Evolutionary conservation across 1,284 basidiomycete species (phyloP).

Genomic region (Polyporus tsugae): DNA sequence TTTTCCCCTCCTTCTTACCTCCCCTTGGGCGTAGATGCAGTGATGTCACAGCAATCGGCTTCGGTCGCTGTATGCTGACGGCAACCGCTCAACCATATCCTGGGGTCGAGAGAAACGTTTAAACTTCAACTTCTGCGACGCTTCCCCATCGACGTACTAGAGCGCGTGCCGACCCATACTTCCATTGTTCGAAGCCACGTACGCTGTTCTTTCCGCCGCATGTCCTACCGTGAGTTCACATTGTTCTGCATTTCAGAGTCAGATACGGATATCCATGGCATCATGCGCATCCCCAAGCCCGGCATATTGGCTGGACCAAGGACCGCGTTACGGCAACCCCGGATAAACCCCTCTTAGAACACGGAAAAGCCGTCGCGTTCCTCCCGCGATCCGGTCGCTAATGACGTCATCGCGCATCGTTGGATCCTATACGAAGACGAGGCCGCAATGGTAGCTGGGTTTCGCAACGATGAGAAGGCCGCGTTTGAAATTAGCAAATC

Average conservation of each 20-base stretch:
- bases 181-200: not conserved
- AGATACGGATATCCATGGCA: not conserved
- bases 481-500: slow-evolving; percentile 4
- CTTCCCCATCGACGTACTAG: not conserved
- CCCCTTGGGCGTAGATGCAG: not conserved
- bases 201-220: not conserved
- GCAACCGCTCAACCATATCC: not conserved
- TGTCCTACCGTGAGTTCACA: not conserved
- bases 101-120: not conserved
- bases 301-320: not conserved
- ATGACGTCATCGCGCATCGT: not conserved
- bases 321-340: not conserved
- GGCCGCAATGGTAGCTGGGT: not conserved
- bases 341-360: not conserved
- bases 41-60: not conserved
- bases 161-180: not conserved
- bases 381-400: not conserved
- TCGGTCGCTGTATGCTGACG: not conserved
- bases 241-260: not conserved
- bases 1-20: not conserved
- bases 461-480: slow-evolving; percentile 10
- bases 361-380: not conserved
- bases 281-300: not conserved
- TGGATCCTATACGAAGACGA: not conserved
- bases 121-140: not conserved